phyloP scores from a whole-genome alignment of 2,329 filamentous ascomycete genomes.

The Alternaria consortialis region DNA sequence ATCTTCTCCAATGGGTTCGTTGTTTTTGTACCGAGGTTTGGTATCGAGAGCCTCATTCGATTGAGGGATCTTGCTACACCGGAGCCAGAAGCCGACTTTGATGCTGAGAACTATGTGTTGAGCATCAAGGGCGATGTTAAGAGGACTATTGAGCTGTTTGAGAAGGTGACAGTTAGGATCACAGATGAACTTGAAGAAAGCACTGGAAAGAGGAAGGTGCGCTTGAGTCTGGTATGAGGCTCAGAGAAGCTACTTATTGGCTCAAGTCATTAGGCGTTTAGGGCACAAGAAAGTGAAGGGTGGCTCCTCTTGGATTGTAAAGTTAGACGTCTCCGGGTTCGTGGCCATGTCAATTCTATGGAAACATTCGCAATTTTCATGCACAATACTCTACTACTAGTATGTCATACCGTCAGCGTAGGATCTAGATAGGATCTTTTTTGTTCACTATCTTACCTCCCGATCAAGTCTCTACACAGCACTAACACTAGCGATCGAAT shows the following conservation, averaged over 20 bases:
- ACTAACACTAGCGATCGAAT: background rate
- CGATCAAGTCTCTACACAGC: background rate
- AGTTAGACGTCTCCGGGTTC: background rate
- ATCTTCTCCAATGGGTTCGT: conserved; percentile 98
- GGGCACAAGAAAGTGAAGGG: background rate
- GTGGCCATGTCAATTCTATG: background rate
- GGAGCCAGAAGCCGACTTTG: conserved; percentile 81
- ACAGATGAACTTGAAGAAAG: conserved; percentile 92
- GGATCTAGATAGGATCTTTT: background rate
- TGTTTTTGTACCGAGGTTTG: conserved; percentile 93
- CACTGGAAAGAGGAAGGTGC: conserved; percentile 94
- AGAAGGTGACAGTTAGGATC: conserved; percentile 88
- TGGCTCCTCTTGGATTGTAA: background rate
- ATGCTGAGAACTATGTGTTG: conserved; percentile 85
- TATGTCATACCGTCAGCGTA: background rate
- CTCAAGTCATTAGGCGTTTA: background rate
- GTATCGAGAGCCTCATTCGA: conserved; percentile 90
- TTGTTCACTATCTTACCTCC: background rate
- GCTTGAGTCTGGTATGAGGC: conserved; percentile 66
- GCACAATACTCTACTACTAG: background rate
- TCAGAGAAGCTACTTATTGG: background rate
- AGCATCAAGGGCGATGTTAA: conserved; percentile 65
- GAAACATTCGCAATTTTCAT: background rate
- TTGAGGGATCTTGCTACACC: conserved; percentile 81
- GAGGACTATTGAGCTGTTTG: conserved; percentile 80